Percentiles rank a stretch among this genome's conserved stretches.
Evolutionary conservation across 2,329 filamentous ascomycete genomes (phyloP).

Genomic region (Ceratocystis ficicola): DNA sequence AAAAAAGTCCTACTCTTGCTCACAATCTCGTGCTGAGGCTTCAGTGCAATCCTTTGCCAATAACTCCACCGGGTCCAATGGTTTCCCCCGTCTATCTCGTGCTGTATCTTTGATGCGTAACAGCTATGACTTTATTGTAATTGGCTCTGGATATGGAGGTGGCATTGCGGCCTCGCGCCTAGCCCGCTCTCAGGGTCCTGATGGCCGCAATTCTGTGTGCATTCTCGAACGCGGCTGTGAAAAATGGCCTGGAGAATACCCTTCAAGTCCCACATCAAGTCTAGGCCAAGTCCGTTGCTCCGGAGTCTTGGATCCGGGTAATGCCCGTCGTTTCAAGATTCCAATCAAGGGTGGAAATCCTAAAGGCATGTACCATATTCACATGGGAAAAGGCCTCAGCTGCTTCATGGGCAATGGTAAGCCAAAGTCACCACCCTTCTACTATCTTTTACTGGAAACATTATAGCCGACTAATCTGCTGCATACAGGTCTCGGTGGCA

Average conservation of each 20-base stretch:
- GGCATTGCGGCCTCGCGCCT: slow-evolving; percentile 53
- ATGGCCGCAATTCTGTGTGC: slow-evolving; percentile 42
- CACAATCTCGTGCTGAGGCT: slow-evolving; percentile 20
- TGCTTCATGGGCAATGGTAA: slow-evolving; percentile 47
- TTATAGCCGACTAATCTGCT: background rate
- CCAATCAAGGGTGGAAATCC: slow-evolving; percentile 39
- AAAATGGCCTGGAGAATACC: slow-evolving; percentile 55
- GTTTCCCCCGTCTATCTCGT: slow-evolving; percentile 37
- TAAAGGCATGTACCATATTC: slow-evolving; percentile 51
- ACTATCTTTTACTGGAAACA: background rate
- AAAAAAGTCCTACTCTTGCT: slow-evolving; percentile 17
- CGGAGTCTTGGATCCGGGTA: slow-evolving; percentile 39
- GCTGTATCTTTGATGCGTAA: slow-evolving; percentile 45
- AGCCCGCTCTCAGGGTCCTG: slow-evolving; percentile 36
- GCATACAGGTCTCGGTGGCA: slow-evolving; percentile 46
- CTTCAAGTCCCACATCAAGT: slow-evolving; percentile 36
- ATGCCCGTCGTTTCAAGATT: slow-evolving; percentile 30
- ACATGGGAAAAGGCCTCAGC: slow-evolving; percentile 52
- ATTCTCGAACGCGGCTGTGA: slow-evolving; percentile 53
- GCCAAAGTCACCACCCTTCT: slow-evolving; percentile 25
- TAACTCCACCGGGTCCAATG: slow-evolving; percentile 16
- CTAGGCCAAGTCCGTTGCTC: slow-evolving; percentile 44
- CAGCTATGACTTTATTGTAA: slow-evolving; percentile 53
- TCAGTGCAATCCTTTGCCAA: slow-evolving; percentile 19
- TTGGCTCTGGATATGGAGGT: slow-evolving; percentile 58